These are phyloP conservation scores for Cylindrotheca closterium DNA, from an alignment of 108 stramenopile species.

Conservation along the genomic window DNA sequence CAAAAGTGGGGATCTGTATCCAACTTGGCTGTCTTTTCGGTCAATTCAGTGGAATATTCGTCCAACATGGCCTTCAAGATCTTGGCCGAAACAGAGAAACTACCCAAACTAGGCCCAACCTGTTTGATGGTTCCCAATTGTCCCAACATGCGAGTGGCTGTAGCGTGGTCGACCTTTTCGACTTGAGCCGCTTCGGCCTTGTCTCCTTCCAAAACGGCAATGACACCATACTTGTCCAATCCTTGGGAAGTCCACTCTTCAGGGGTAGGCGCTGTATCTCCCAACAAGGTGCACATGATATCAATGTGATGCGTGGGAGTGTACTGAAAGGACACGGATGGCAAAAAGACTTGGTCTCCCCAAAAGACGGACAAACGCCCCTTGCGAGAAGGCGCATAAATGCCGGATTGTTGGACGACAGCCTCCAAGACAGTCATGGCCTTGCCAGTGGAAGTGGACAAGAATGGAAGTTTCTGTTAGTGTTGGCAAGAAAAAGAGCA, in stretches of 20 bases:
- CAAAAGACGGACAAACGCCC: constrained; percentile 96
- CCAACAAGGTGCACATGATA: constrained; percentile 93
- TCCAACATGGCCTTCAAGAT: constrained; percentile 82
- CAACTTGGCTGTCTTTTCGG: constrained; percentile 79
- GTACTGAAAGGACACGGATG: constrained; percentile 78
- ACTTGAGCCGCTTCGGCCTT: constrained; percentile 94
- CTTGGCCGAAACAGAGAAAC: constrained; percentile 88
- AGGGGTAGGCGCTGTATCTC: constrained; percentile 86
- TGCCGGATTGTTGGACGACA: constrained; percentile 96
- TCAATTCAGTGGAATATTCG: constrained; percentile 85
- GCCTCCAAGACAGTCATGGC: constrained; percentile 95
- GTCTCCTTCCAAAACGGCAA: constrained; percentile 76
- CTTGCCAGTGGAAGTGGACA: constrained; percentile 50
- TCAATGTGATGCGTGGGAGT: constrained; percentile 90
- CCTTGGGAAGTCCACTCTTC: constrained; percentile 92
- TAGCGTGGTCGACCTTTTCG: constrained; percentile 97
- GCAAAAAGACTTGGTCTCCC: constrained; percentile 98
- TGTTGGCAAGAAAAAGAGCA: no score
- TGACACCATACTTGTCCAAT: constrained; percentile 97
- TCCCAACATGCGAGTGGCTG: constrained; percentile 89
- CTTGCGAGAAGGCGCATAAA: constrained; percentile 91
- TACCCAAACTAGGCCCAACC: constrained; percentile 94
- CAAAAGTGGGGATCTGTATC: constrained; percentile 98
- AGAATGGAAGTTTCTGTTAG: constrained; percentile 85
- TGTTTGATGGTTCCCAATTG: constrained; percentile 83